phyloP scores from a whole-genome alignment of 768 basidiomycete species.

The Leccinum imitatum region DNA sequence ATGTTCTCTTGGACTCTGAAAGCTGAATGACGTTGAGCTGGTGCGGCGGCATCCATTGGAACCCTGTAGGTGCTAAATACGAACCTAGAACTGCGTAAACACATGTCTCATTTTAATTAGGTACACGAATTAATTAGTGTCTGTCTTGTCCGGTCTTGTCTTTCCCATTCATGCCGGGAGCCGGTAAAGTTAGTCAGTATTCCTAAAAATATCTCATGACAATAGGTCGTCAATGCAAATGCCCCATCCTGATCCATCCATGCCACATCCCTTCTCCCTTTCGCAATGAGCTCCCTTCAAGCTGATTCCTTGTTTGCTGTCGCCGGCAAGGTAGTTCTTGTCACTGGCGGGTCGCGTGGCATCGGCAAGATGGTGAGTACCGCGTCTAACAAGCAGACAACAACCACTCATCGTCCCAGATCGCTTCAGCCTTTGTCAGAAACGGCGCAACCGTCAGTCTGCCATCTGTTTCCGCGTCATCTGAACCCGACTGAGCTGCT shows the following conservation, averaged over 20 bases:
- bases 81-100: conserved; percentile 17
- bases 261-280: not conserved
- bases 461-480: not conserved
- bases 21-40: conserved; percentile 17
- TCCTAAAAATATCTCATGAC: conserved; percentile 13
- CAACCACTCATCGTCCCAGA: conserved; percentile 37
- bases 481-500: not conserved
- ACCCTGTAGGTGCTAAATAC: conserved; percentile 12
- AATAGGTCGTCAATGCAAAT: conserved; percentile 13
- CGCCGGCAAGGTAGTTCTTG: conserved; percentile 52
- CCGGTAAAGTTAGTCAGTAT: conserved; percentile 11
- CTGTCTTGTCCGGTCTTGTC: conserved; percentile 9
- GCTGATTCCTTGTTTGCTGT: conserved; percentile 47
- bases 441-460: conserved; percentile 56
- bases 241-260: not conserved
- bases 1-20: conserved; percentile 32
- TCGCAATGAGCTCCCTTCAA: conserved; percentile 38
- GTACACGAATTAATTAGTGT: conserved; percentile 27
- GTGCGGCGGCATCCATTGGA: conserved; percentile 6
- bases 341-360: conserved; percentile 67
- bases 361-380: conserved; percentile 60
- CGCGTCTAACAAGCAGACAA: not conserved
- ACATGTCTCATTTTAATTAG: conserved; percentile 23
- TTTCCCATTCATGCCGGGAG: conserved; percentile 7
- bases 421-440: conserved; percentile 59